A percentile compares a stretch with the other conserved stretches of the same genome.
Evolutionary conservation across 129 eudicot genomes (phyloP).

Genomic region (Flaveria bidentis): DNA sequence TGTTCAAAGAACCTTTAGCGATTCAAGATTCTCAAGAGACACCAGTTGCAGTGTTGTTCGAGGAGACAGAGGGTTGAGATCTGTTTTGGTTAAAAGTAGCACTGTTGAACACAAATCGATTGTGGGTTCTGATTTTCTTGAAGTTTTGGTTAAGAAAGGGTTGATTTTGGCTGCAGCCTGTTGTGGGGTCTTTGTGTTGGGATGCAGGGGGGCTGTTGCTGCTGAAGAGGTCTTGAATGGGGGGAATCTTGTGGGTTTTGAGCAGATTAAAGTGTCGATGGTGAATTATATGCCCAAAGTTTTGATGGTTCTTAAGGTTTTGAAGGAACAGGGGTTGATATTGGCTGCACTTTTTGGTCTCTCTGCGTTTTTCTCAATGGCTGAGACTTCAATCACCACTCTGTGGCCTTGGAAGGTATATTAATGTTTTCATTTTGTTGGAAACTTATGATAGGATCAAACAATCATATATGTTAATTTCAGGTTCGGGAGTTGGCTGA

Average conservation of each 20-base stretch:
- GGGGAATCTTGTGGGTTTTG: constrained; percentile 39
- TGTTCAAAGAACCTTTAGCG: constrained; percentile 10
- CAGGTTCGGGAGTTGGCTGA: constrained; percentile 98
- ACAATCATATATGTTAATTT: neutral
- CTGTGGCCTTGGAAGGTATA: constrained; percentile 99
- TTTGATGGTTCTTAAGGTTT: constrained; percentile 66
- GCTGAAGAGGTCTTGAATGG: constrained; percentile 59
- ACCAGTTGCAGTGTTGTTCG: constrained; percentile 12
- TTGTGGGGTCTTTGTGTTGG: constrained; percentile 54
- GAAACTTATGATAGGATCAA: neutral
- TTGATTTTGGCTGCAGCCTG: constrained; percentile 53
- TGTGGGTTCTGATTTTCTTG: constrained; percentile 29
- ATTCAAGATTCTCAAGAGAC: constrained; percentile 22
- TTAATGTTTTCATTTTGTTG: neutral
- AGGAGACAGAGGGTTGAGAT: constrained; percentile 24
- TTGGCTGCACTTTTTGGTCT: constrained; percentile 74
- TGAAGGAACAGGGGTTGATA: constrained; percentile 80
- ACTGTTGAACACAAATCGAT: neutral
- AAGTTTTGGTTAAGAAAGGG: constrained; percentile 46
- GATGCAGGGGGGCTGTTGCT: constrained; percentile 58
- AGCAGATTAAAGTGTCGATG: constrained; percentile 53
- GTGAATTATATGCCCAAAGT: constrained; percentile 64
- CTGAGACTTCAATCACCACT: constrained; percentile 96
- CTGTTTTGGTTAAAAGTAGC: constrained; percentile 33
- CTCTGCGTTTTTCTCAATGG: constrained; percentile 96